phyloP scores from a whole-genome alignment of 257 asterid species.

The Ilex asprella region DNA sequence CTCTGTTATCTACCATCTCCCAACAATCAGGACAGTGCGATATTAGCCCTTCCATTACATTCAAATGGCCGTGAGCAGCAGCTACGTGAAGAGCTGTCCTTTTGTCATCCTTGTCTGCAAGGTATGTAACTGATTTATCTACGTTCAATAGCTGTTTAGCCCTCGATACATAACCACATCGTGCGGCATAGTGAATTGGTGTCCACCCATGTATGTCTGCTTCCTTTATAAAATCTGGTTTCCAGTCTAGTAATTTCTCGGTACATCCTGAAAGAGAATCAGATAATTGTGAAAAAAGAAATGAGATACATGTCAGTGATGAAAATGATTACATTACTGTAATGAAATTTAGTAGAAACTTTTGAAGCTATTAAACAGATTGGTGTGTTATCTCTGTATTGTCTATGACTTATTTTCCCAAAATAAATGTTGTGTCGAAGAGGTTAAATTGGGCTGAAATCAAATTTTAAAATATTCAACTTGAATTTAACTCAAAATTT shows the following conservation, averaged over 20 bases:
- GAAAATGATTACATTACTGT: too few species aligned
- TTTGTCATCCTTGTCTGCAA: not conserved
- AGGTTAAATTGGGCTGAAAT: too few species aligned
- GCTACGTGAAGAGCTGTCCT: constrained; percentile 20
- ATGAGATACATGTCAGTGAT: too few species aligned
- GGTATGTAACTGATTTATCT: constrained; percentile 5
- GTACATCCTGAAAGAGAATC: not conserved
- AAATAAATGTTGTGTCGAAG: too few species aligned
- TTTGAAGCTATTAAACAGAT: too few species aligned
- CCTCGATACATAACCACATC: not conserved
- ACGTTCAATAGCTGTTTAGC: not conserved
- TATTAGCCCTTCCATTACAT: constrained; percentile 1
- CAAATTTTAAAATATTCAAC: too few species aligned
- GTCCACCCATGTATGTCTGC: not conserved
- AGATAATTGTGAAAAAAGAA: too few species aligned
- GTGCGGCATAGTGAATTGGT: not conserved
- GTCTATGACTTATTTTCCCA: too few species aligned
- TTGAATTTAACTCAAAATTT: too few species aligned
- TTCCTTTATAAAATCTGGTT: not conserved
- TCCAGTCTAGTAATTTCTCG: not conserved
- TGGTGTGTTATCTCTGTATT: too few species aligned
- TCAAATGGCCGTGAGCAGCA: constrained; percentile 6
- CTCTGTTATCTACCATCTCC: constrained; percentile 10
- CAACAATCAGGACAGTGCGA: constrained; percentile 17
- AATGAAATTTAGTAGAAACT: too few species aligned